Percentiles rank a stretch among this genome's conserved stretches.
These are phyloP conservation scores for Diospyros kaki DNA, from an alignment of 148 eudicot species.

Conservation along the genomic window DNA sequence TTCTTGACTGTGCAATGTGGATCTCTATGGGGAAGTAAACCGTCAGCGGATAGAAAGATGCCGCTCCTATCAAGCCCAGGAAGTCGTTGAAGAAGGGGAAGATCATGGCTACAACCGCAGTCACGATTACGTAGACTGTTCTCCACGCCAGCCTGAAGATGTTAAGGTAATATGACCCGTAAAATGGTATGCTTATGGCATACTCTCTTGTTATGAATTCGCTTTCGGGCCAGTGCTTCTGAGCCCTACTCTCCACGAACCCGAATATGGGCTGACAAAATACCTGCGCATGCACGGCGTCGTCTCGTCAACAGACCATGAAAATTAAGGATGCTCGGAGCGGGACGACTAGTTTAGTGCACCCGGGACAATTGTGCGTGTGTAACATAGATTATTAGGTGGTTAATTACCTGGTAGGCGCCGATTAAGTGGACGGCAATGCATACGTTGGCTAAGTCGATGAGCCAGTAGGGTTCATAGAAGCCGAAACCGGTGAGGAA, in stretches of 20 bases:
- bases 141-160: constrained; percentile 80
- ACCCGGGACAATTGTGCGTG: no score
- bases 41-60: constrained; percentile 76
- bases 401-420: constrained; percentile 64
- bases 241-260: constrained; percentile 48
- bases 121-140: constrained; percentile 57
- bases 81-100: constrained; percentile 92
- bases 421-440: constrained; percentile 82
- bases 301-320: no score
- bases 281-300: constrained; percentile 29
- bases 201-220: constrained; percentile 57
- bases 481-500: constrained; percentile 95
- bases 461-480: constrained; percentile 83
- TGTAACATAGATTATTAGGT: not conserved
- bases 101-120: constrained; percentile 66
- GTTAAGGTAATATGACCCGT: constrained; percentile 50
- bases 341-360: no score
- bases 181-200: constrained; percentile 36
- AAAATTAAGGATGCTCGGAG: no score
- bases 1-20: constrained; percentile 60
- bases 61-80: constrained; percentile 74
- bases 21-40: constrained; percentile 78
- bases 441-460: constrained; percentile 76
- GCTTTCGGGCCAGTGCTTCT: constrained; percentile 52
- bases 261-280: constrained; percentile 73